A percentile compares a stretch with the other conserved stretches of the same genome.
phyloP scores from a whole-genome alignment of 2,329 filamentous ascomycete genomes.

The Apiospora kogelbergensis region DNA sequence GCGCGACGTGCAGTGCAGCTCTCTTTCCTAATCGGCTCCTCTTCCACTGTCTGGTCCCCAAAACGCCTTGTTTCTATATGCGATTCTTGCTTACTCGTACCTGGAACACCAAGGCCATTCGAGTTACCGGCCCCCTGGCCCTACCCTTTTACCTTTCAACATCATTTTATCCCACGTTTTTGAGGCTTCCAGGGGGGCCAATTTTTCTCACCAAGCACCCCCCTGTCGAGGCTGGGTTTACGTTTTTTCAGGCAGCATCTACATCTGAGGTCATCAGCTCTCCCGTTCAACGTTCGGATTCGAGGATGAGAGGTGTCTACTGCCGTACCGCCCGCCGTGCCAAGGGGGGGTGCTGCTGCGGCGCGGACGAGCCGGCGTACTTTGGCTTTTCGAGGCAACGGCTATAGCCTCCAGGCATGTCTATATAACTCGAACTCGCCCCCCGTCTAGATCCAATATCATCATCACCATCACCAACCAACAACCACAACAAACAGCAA shows the following conservation, averaged over 20 bases:
- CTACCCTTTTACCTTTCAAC: background rate
- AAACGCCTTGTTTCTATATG: slow-evolving; percentile 7
- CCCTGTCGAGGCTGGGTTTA: slow-evolving; percentile 1
- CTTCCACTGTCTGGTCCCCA: background rate
- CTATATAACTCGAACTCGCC: slow-evolving; percentile 14
- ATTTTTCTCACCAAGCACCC: background rate
- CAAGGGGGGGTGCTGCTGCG: slow-evolving; percentile 2
- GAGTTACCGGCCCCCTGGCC: background rate
- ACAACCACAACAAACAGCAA: background rate
- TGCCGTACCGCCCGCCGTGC: background rate
- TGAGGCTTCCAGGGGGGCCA: background rate
- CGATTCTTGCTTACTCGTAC: slow-evolving; percentile 3
- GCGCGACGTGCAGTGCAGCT: background rate
- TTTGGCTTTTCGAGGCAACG: background rate
- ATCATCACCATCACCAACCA: slow-evolving; percentile 9
- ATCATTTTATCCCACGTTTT: background rate
- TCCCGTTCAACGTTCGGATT: background rate
- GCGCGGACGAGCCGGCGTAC: slow-evolving; percentile 1
- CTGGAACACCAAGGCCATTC: background rate
- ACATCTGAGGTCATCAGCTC: background rate
- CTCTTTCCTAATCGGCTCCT: background rate
- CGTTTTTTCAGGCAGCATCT: background rate
- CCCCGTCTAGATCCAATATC: background rate
- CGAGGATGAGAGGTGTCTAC: background rate
- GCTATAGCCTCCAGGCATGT: background rate